Percentiles rank a stretch among this genome's conserved stretches.
phyloP scores from a whole-genome alignment of 2,329 filamentous ascomycete species.

The Exophiala xenobiotica region DNA sequence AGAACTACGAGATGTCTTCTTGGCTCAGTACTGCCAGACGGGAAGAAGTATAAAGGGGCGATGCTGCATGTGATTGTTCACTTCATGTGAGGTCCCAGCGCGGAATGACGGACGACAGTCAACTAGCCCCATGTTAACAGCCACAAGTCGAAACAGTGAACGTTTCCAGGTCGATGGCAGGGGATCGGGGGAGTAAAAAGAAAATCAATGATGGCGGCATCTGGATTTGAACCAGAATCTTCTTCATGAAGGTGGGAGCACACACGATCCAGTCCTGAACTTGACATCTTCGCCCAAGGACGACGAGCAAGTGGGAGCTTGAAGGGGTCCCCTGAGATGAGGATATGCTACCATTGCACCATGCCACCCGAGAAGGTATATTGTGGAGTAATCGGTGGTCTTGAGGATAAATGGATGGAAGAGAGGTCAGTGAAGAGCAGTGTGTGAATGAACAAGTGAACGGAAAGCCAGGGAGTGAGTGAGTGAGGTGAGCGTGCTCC shows the following conservation, averaged over 20 bases:
- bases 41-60: too few species aligned
- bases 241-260: slow-evolving; percentile 4
- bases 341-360: slow-evolving; percentile 10
- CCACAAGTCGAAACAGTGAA: too few species aligned
- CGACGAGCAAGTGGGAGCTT: neutral
- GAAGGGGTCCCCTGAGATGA: slow-evolving; percentile 5
- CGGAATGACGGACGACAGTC: too few species aligned
- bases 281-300: neutral
- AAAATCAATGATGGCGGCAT: neutral
- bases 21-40: too few species aligned
- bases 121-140: too few species aligned
- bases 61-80: too few species aligned
- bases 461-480: neutral
- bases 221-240: slow-evolving; percentile 12
- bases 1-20: too few species aligned
- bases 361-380: neutral
- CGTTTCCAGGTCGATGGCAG: too few species aligned
- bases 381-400: neutral
- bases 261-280: slow-evolving; percentile 5
- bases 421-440: neutral
- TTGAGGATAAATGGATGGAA: neutral
- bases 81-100: too few species aligned
- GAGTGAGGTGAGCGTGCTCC: neutral
- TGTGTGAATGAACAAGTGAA: too few species aligned
- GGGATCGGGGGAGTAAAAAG: neutral